Evolutionary conservation across 176 grass and related monocot genomes (phyloP), one percentile per base, ranked within the genome.

Genomic region (Hordeum vulgare): DNA sequence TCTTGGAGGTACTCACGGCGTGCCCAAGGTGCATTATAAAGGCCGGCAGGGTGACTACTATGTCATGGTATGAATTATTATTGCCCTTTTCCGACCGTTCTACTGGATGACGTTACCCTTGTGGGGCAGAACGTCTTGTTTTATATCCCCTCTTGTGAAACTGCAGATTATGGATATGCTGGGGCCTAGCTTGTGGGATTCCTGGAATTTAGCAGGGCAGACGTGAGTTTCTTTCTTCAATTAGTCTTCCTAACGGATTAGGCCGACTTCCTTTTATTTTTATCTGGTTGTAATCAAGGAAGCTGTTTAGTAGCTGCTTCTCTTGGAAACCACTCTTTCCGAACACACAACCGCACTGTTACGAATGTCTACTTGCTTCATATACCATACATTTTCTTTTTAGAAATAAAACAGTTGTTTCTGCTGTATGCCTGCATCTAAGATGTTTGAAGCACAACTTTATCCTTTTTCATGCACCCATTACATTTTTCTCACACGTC

Each of bases 21-120:
- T 96, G 62, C 94, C 94, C 85, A 96, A 89, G 78, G 91, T 96
- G 81, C 94, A 96, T 77, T 96, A 96, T 76, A 96, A 96, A 91
- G 94, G 94, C 18, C 94, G 91, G 7, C 94, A 96, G 85, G 91
- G 94, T 24, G 94, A 96, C 84, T 96, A 93, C 75, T 96, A 96
- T 66, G 81, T 96, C 29, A 96, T 96, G 94, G 91, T 97, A 97
- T 79, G 15, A 67, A 34, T 91, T 47, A 34, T 91, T 47, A 80
- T 61, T 61, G 26, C 21, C 14, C 25, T 66, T 59, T 42, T 5
- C 20, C 59, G 23, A 31, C 63, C 11, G 24, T 61, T 66, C 45
- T 25, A 4, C 39, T 84, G 33, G 29, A 61, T 41, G 26, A 31
- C 13, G 31, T 11, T 13, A 4, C 11, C 28, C 63, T 68, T 3